A percentile compares a stretch with the other conserved stretches of the same genome.
Evolutionary conservation across 345 rosid genomes (phyloP).

Genomic region (Camelina sativa): DNA sequence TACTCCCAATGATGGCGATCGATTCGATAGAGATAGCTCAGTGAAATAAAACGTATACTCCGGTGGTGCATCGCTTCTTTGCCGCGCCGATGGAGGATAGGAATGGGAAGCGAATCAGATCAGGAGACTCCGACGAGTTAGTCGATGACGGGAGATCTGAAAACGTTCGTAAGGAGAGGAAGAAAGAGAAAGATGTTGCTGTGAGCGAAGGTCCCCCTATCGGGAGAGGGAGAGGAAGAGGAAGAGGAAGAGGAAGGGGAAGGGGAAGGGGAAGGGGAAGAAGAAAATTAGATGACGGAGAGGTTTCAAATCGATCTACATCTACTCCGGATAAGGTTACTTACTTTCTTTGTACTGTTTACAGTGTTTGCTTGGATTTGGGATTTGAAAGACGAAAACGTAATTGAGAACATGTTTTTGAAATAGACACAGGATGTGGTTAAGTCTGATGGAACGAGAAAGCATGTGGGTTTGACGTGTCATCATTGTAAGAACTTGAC

Average conservation of each 20-base stretch:
- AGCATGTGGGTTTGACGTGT: constrained; percentile 30
- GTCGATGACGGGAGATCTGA: constrained; percentile 4
- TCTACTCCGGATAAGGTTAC: constrained; percentile 26
- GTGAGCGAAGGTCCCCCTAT: background rate
- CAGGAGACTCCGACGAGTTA: constrained; percentile 12
- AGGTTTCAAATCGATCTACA: constrained; percentile 10
- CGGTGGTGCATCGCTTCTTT: background rate
- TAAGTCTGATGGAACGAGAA: constrained; percentile 16
- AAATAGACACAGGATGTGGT: constrained; percentile 2
- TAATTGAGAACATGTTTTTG: background rate
- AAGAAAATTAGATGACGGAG: constrained; percentile 8
- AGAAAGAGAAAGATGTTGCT: background rate
- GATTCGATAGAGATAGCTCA: background rate
- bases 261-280: constrained; percentile 11
- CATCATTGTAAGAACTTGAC: constrained; percentile 40
- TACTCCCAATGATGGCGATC: background rate
- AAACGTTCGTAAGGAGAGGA: constrained; percentile 13
- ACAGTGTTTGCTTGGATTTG: no score
- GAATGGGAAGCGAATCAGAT: constrained; percentile 19
- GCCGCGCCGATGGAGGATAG: constrained; percentile 27
- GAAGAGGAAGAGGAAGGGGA: constrained; percentile 14
- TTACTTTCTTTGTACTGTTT: background rate
- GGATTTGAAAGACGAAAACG: constrained; percentile 9
- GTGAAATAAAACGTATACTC: background rate
- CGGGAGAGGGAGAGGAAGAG: constrained; percentile 15